Evolutionary conservation across 495 filamentous ascomycete species (phyloP), one percentile per base, ranked within the genome.

Genomic region (Ramalina intermedia): DNA sequence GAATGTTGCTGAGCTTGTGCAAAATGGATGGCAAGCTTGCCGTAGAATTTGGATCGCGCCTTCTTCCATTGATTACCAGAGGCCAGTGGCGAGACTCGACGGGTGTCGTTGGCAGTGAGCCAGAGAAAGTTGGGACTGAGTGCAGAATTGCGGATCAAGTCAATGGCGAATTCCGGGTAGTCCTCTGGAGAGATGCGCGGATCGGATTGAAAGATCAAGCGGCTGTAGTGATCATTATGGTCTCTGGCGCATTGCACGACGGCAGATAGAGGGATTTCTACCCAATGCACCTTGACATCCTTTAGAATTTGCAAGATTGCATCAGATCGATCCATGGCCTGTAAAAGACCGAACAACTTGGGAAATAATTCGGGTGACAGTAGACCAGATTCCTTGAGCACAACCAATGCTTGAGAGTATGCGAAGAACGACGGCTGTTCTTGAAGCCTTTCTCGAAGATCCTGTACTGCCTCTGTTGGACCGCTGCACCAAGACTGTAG

Each of bases 11-110:
- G 14, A 14, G 41, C 43, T n/a, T 17, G 12, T 13, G 61, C 55
- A 39, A 52, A 63, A 8, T 59, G 53, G n/a, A 53, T 48, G 5
- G 63, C 64, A 37, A 62, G 56, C 37, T 46, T 41, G 18, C 43
- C 48, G 12, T 54, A 43, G 1, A 59, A 39, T 16, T 41, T 17
- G 35, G 33, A 24, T 14, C 54, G 54, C 26, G 24, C 45, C 37
- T 36, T 21, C 23, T 21, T 5, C 9, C 43, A 17, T 13, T 2
- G 5, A 24, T 48, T 9, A 29, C 29, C 23, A 41, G 27, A 44
- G 41, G 16, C 33, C 2, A 27, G 38, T 35, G 2, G 18, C 11
- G 14, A 21, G 27, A 16, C 27, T 40, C 27, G 42, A 7, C 20
- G 43, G 41, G 12, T 46, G 35, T 24, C 35, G 29, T 18, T 18